Evolutionary conservation across 2,329 filamentous ascomycete species (phyloP).

Genomic region (Periconia sp.): DNA sequence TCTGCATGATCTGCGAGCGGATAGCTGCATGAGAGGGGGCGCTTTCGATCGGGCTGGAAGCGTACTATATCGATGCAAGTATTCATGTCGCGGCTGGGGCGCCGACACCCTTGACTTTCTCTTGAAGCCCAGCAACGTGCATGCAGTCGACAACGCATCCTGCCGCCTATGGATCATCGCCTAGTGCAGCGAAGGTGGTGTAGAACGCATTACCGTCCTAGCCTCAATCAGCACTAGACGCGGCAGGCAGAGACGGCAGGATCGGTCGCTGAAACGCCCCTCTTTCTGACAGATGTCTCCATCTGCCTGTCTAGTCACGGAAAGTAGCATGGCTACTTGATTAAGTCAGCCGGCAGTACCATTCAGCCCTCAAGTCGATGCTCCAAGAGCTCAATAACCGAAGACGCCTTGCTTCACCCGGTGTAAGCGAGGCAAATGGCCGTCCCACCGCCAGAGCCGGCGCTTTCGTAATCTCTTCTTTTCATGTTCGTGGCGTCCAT

Average conservation of each 20-base stretch:
- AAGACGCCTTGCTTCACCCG: too few species aligned
- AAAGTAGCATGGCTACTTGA: not conserved
- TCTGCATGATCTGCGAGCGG: too few species aligned
- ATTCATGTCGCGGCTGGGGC: too few species aligned
- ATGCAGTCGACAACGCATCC: slow-evolving; percentile 2
- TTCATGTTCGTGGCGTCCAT: not conserved
- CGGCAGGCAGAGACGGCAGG: slow-evolving; percentile 15
- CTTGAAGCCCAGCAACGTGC: not conserved
- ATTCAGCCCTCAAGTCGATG: too few species aligned
- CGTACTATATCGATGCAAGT: too few species aligned
- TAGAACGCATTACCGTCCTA: slow-evolving; percentile 13
- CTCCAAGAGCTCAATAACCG: too few species aligned
- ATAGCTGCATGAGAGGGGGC: too few species aligned
- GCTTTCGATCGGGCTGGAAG: too few species aligned
- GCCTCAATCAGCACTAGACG: slow-evolving; percentile 20
- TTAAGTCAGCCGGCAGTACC: too few species aligned
- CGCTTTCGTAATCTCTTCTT: not conserved
- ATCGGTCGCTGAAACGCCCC: slow-evolving; percentile 16
- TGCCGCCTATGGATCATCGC: slow-evolving; percentile 6
- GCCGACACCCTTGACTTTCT: not conserved
- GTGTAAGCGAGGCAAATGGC: not conserved
- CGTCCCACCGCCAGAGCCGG: not conserved
- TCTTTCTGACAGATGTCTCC: not conserved
- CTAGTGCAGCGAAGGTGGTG: slow-evolving; percentile 5
- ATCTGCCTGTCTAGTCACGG: slow-evolving; percentile 5